These are phyloP conservation scores for Chytriomyces confervae DNA, from an alignment of 192 early-diverging fungal species.

Conservation along the genomic window DNA sequence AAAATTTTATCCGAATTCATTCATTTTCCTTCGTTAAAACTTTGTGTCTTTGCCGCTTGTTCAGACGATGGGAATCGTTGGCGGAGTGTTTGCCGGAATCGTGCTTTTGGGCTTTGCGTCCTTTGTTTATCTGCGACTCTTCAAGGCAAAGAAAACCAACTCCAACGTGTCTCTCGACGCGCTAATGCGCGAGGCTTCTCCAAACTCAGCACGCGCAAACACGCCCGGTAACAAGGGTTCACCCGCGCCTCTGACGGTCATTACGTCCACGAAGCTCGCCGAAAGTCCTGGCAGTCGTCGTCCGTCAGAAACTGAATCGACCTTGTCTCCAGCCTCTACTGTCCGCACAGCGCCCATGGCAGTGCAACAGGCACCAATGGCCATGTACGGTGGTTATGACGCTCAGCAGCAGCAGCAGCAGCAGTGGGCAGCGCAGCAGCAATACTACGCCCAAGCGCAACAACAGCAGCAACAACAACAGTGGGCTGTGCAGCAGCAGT, in stretches of 20 bases:
- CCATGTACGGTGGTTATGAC: background rate
- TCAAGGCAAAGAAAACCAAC: background rate
- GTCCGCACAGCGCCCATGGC: background rate
- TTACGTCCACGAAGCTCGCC: background rate
- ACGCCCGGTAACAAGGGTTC: background rate
- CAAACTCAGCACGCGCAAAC: background rate
- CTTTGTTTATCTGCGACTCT: conserved; percentile 13
- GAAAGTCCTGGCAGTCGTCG: background rate
- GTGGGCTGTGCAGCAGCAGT: background rate
- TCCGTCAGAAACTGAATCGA: background rate
- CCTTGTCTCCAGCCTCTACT: background rate
- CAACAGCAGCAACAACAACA: background rate
- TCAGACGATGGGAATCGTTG: conserved; percentile 11
- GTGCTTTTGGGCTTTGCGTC: background rate
- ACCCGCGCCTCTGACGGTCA: background rate
- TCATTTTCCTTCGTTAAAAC: background rate
- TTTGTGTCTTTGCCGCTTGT: background rate
- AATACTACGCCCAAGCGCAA: background rate
- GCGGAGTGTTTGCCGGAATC: background rate
- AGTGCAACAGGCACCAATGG: background rate
- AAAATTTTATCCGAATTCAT: no score
- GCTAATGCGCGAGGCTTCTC: background rate
- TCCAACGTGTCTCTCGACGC: conserved; percentile 10
- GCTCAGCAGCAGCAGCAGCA: background rate
- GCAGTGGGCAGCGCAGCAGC: background rate